Base-by-base conservation (phyloP, 2,329 filamentous ascomycete genomes). In the Alternaria burnsii region DNA sequence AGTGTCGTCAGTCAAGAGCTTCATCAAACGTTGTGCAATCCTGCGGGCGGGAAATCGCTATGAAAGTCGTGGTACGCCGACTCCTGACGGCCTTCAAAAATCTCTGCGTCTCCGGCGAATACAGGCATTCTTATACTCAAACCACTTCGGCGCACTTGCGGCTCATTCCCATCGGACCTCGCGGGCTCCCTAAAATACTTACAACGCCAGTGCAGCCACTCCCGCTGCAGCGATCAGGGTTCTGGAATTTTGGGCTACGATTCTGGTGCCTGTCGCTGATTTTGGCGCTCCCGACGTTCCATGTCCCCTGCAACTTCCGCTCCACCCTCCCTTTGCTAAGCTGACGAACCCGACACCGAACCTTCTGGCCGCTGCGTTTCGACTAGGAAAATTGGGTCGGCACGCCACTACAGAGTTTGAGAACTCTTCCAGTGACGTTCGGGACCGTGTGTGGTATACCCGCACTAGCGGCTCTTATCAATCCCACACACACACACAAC, bases 351-450 rank as follows among this genome's bases (percentile, higher is more conserved):
- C 52, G 54, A 61, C 46, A 65, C 61, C 72, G 73, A 76, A 70
- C 63, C 60, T 73, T 77, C 74, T 77, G 71, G 74, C 71, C 73
- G 58, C 51, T 61, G 60, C 55, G 52, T 56, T 55, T 62, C 61
- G 59, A 62, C 58, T 62, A 66, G 66, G 52, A 71, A 71, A 71
- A 72, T 38, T 65, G 70, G 69, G 61, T 48, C 69, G 60, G 50
- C 47, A 58, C 65, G 62, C 66, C 58, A 65, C 62, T 54, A 52
- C 60, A 67, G 55, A 60, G 36, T 55, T 53, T 65, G 60, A 52
- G 55, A 63, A 56, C 57, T 67, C 59, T 65, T 53, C 54, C 53
- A 58, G 51, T 59, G 51, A 55, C 51, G 56, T 59, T 55, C 51
- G 53, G 57, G 55, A 58, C 60, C 59, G 63, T 61, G 54, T 59